Percentiles rank a stretch among this genome's conserved stretches.
phyloP scores from a whole-genome alignment of 495 filamentous ascomycete species.

The Penicillium goetzii region DNA sequence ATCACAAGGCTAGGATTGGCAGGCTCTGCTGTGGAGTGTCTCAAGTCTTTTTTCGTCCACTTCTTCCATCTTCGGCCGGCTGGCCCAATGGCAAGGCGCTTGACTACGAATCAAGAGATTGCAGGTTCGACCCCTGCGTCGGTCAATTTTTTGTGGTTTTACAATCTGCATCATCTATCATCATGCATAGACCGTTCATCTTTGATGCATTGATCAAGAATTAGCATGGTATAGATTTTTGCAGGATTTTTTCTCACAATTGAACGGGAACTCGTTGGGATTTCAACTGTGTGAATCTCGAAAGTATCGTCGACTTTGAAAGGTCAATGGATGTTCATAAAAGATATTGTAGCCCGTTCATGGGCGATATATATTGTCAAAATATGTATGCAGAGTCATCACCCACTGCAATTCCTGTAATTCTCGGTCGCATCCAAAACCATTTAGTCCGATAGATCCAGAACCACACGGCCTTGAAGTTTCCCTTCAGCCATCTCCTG shows the following conservation, averaged over 20 bases:
- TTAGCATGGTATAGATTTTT: not conserved
- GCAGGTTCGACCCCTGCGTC: conserved; percentile 49
- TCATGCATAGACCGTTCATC: not conserved
- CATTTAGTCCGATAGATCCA: conserved; percentile 38
- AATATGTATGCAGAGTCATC: no score
- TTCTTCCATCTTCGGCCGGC: conserved; percentile 31
- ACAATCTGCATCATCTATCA: not conserved
- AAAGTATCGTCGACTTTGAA: no score
- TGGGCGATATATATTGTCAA: no score
- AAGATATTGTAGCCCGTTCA: not conserved
- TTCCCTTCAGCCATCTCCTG: conserved; percentile 61
- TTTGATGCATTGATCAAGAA: not conserved
- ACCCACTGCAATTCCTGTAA: no score
- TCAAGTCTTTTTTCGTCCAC: no score
- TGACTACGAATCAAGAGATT: conserved; percentile 72
- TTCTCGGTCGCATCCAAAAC: no score
- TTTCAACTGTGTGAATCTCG: no score
- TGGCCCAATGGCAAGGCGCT: conserved; percentile 74
- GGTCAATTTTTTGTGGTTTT: conserved; percentile 31
- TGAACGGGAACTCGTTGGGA: no score
- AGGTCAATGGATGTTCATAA: not conserved
- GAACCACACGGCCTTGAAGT: conserved; percentile 61
- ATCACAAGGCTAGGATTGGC: no score
- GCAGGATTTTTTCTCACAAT: no score
- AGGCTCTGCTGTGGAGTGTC: no score